A percentile compares a stretch with the other conserved stretches of the same genome.
These are phyloP conservation scores for Suillus brevipes DNA, from an alignment of 768 basidiomycete genomes.

Conservation along the genomic window DNA sequence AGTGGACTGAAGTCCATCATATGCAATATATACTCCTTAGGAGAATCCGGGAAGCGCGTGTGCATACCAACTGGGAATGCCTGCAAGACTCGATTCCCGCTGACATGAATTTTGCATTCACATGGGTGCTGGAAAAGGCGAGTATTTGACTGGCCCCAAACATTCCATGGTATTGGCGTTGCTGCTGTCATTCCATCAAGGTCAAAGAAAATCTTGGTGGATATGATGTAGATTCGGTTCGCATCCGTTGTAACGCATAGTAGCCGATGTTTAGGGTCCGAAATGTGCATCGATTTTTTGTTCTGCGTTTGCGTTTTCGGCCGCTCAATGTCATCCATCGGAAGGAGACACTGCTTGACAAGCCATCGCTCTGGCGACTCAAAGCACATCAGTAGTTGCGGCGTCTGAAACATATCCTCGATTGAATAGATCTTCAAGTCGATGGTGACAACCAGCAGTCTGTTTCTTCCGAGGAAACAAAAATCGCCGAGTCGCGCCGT, in stretches of 20 bases:
- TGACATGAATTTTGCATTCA: not conserved
- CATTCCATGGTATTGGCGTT: not conserved
- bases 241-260: not conserved
- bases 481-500: not conserved
- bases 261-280: not conserved
- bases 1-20: not conserved
- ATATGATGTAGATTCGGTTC: not conserved
- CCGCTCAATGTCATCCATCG: not conserved
- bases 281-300: not conserved
- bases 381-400: not conserved
- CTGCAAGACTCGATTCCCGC: not conserved
- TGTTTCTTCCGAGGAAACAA: not conserved
- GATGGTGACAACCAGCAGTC: not conserved
- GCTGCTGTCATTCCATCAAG: not conserved
- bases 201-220: not conserved
- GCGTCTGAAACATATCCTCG: not conserved
- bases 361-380: not conserved
- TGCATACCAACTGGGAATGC: not conserved
- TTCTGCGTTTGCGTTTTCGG: not conserved
- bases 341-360: not conserved
- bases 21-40: not conserved
- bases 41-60: not conserved
- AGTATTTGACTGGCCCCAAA: not conserved
- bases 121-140: not conserved
- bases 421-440: not conserved